These are phyloP conservation scores for Haplosporangium gracile DNA, from an alignment of 192 early-diverging fungal species.

Conservation along the genomic window DNA sequence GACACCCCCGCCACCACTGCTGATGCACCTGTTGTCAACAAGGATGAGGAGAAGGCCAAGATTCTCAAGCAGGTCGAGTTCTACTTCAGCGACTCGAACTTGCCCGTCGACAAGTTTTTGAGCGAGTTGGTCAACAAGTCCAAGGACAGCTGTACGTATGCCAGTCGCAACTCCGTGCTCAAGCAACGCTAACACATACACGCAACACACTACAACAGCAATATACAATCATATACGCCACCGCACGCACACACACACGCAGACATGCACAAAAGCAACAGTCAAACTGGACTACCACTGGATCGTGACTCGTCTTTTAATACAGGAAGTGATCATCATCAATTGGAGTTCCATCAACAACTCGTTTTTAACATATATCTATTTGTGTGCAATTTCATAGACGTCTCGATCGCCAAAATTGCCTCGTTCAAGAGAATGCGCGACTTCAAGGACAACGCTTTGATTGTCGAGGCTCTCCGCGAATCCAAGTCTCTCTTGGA, in stretches of 20 bases:
- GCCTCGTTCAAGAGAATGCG: constrained; percentile 72
- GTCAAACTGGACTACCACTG: too few relatives aligned
- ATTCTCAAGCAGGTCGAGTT: constrained; percentile 76
- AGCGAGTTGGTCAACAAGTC: constrained; percentile 55
- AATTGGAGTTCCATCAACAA: too few relatives aligned
- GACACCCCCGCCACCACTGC: background rate
- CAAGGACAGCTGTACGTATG: constrained; percentile 64
- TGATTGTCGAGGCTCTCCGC: constrained; percentile 67
- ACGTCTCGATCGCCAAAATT: constrained; percentile 63
- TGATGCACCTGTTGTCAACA: constrained; percentile 13
- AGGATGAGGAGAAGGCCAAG: constrained; percentile 48
- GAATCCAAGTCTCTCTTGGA: constrained; percentile 67
- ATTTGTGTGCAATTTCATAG: constrained; percentile 16
- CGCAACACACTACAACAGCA: background rate
- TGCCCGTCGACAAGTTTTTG: constrained; percentile 70
- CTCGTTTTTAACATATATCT: too few relatives aligned
- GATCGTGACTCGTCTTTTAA: too few relatives aligned
- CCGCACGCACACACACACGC: too few relatives aligned
- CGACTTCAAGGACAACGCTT: constrained; percentile 54
- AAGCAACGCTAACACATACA: background rate
- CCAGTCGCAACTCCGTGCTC: background rate
- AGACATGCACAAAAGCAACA: too few relatives aligned
- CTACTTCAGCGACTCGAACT: constrained; percentile 73
- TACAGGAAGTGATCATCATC: too few relatives aligned
- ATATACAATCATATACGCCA: background rate